Conservation (phyloP, 148 eudicot genomes). For the Chenopodium album region DNA sequence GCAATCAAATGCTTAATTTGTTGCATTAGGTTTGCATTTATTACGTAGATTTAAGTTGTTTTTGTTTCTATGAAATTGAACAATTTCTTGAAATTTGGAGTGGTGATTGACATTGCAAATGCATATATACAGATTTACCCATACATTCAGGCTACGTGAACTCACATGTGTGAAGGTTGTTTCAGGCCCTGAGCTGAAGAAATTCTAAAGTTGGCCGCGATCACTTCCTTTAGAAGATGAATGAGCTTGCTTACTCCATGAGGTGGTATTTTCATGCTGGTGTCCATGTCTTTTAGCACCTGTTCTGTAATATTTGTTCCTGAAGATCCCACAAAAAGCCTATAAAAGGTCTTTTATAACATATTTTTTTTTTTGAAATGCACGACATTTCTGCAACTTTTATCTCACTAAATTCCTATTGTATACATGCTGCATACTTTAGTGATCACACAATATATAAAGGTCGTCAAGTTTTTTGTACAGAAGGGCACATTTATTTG, state of each 20-base stretch:
- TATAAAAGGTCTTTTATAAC: too few relatives aligned
- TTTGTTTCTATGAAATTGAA: background rate
- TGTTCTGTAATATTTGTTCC: background rate
- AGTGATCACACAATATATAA: constrained; percentile 89
- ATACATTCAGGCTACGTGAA: background rate
- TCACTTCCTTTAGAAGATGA: constrained; percentile 85
- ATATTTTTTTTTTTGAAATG: background rate
- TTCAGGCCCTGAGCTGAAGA: constrained; percentile 62
- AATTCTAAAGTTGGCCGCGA: constrained; percentile 74
- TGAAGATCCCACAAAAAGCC: background rate
- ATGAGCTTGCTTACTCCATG: constrained; percentile 70
- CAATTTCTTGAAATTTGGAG: background rate
- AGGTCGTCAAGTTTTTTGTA: constrained; percentile 81
- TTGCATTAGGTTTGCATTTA: background rate
- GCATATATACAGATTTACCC: background rate
- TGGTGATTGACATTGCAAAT: background rate
- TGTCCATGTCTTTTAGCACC: background rate
- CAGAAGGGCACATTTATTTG: constrained; percentile 89
- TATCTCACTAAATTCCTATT: background rate
- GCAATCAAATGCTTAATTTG: too few relatives aligned
- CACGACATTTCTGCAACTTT: background rate
- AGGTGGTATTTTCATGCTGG: constrained; percentile 38
- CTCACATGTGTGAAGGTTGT: constrained; percentile 15
- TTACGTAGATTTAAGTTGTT: background rate
- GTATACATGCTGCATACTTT: constrained; percentile 49